Conservation (phyloP, 2,329 filamentous ascomycete genomes). For the Cladophialophora immunda region DNA sequence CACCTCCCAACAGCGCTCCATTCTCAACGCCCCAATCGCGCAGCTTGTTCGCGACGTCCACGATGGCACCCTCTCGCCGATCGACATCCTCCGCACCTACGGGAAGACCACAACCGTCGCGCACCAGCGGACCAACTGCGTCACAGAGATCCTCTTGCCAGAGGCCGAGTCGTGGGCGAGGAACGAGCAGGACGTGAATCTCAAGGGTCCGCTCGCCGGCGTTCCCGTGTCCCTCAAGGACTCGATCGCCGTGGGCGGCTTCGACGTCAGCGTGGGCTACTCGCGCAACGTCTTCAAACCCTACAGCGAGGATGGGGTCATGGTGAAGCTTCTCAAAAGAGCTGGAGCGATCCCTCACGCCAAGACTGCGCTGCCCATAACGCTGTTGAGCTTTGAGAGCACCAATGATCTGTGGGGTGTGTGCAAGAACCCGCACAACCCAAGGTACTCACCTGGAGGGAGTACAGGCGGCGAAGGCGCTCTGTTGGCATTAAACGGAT, state of each 20-base stretch:
- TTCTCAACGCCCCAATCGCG: constrained; percentile 77
- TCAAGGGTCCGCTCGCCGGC: constrained; percentile 83
- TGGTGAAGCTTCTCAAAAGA: constrained; percentile 81
- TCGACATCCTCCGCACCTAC: constrained; percentile 83
- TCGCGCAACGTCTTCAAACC: constrained; percentile 76
- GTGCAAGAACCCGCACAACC: constrained; percentile 82
- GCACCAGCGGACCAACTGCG: constrained; percentile 85
- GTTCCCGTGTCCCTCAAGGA: constrained; percentile 87
- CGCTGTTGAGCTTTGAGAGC: constrained; percentile 85
- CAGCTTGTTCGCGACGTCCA: constrained; percentile 82
- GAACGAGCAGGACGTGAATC: constrained; percentile 66
- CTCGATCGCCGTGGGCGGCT: constrained; percentile 79
- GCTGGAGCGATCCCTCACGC: constrained; percentile 88
- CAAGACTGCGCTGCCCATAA: constrained; percentile 90
- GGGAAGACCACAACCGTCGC: constrained; percentile 85
- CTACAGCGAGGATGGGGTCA: constrained; percentile 71
- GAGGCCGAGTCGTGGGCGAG: constrained; percentile 78
- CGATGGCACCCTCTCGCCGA: constrained; percentile 68
- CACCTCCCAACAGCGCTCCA: constrained; percentile 69
- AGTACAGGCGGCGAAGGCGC: constrained; percentile 87
- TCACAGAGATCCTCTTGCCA: constrained; percentile 84
- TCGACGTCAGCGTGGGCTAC: constrained; percentile 84
- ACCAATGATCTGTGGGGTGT: constrained; percentile 83
- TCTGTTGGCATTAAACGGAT: constrained; percentile 79
- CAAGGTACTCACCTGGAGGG: constrained; percentile 85